Evolutionary conservation across 129 eudicot species (phyloP).

Genomic region (Pittosporum tobira): DNA sequence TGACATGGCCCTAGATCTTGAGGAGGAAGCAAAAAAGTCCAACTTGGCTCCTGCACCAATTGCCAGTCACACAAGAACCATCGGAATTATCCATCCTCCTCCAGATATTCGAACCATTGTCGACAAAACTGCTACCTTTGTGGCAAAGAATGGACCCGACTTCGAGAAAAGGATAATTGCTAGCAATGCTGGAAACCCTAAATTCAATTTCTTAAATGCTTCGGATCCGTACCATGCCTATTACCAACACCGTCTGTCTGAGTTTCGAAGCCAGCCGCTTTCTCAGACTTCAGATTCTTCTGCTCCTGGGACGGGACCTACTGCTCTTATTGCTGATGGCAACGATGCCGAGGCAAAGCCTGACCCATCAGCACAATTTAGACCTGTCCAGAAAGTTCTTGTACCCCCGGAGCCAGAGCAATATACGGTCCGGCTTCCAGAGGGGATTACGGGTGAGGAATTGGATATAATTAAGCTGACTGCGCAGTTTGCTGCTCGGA

Average conservation of each 20-base stretch:
- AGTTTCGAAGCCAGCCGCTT: conserved; percentile 45
- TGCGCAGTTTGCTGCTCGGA: conserved; percentile 77
- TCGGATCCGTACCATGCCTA: conserved; percentile 93
- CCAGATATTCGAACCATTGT: conserved; percentile 83
- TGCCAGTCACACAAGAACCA: conserved; percentile 74
- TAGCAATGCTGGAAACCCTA: conserved; percentile 68
- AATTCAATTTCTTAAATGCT: conserved; percentile 68
- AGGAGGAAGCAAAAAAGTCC: conserved; percentile 32
- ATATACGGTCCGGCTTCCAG: conserved; percentile 83
- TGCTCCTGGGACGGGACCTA: conserved; percentile 37
- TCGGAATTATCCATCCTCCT: conserved; percentile 94
- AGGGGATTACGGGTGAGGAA: conserved; percentile 85
- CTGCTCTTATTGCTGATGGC: no score
- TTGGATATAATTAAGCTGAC: conserved; percentile 73
- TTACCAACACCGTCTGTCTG: conserved; percentile 77
- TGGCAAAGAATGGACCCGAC: conserved; percentile 86
- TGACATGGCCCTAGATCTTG: conserved; percentile 29
- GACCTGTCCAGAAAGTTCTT: conserved; percentile 62
- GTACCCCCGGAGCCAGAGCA: conserved; percentile 95
- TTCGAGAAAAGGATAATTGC: conserved; percentile 71
- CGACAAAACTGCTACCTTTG: conserved; percentile 79
- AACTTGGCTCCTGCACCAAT: conserved; percentile 43
- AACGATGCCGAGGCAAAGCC: conserved; percentile 36
- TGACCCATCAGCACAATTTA: conserved; percentile 73
- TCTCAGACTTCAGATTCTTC: conserved; percentile 36